Base-by-base conservation (phyloP, 169 alveolate genomes). In the Plasmodium gallinaceum region DNA sequence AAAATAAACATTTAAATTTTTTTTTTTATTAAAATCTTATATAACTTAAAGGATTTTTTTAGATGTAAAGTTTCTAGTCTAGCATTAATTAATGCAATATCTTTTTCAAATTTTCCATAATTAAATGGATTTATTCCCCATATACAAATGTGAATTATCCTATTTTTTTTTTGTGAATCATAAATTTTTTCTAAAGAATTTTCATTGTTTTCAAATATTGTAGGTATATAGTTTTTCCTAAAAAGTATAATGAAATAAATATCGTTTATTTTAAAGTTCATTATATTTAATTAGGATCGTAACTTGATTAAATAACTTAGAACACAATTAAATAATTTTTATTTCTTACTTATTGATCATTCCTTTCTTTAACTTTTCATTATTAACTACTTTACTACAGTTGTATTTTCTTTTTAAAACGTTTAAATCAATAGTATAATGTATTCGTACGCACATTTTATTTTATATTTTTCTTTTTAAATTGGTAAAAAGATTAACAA, bases 211-310 rank as follows among this genome's bases (percentile, higher is more conserved):
- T 74, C 88, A 48, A 43, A 58, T 26, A 74, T 74, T 26, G 58
- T 58, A 57, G 88, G 88, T 66, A 74, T 62, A 66, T 74, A 74
- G 43, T 60, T 74, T 58, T 74, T 74, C 88, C 74, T 74, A 60
- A 14, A 60, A 57, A 74, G 1, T n/a, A 9, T 51, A 46, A 37
- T 37, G 64, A 54, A 54, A 32, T 69, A 74, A 58, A 24, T n/a
- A n/a, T n/a, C n/a, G n/a, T 43, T 16, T 74, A 48, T 60, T 42
- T 22, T 22, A 26, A n/a, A 74, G 52, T 45, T 74, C 18, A 74
- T 26, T 42, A 20, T 74, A 20, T 45, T 39, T 20, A 54, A 46
- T 8, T 18, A 43, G 45, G 26, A 32, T 14, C 14, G 39, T 9
- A 48, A 20, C 58, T 8, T 18, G n/a, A 18, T 12, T 20, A 16